A percentile compares a stretch with the other conserved stretches of the same genome.
phyloP scores from a whole-genome alignment of 305 asterid species.

The Fraxinus velutina region DNA sequence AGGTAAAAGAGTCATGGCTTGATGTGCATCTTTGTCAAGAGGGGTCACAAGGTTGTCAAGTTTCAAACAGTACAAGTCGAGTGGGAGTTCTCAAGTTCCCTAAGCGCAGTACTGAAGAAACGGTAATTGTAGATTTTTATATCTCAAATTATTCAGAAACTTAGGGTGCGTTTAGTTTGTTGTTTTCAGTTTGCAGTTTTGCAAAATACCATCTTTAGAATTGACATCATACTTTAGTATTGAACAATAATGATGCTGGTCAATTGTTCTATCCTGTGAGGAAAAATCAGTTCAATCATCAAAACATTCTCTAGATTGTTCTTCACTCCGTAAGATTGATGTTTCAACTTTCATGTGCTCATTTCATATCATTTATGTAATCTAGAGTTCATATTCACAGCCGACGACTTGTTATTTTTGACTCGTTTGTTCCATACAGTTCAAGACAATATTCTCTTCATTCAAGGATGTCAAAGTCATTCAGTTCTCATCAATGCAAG shows the following conservation, averaged over 20 bases:
- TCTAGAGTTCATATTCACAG: neutral
- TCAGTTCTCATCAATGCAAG: conserved; percentile 89
- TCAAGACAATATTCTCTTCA: conserved; percentile 58
- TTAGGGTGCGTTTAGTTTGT: neutral
- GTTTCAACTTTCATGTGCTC: neutral
- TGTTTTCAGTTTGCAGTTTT: neutral
- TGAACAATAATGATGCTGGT: neutral
- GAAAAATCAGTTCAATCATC: neutral
- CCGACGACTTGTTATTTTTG: neutral
- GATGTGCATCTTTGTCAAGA: conserved; percentile 85
- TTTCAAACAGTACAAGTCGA: conserved; percentile 56
- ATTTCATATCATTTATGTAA: neutral
- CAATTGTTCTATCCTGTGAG: neutral
- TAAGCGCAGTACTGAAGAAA: conserved; percentile 68
- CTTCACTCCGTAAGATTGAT: conserved; percentile 2
- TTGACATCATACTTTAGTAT: neutral
- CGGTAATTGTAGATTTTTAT: conserved; percentile 41
- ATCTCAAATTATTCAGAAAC: neutral
- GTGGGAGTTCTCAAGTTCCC: conserved; percentile 71
- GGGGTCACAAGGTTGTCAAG: conserved; percentile 71
- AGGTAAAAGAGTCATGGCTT: conserved; percentile 94
- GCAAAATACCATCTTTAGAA: neutral
- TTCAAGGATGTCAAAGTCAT: conserved; percentile 79
- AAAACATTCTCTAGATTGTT: neutral
- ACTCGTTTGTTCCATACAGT: conserved; percentile 39